phyloP scores from a whole-genome alignment of 257 asterid genomes.

The Solanum tarijense region DNA sequence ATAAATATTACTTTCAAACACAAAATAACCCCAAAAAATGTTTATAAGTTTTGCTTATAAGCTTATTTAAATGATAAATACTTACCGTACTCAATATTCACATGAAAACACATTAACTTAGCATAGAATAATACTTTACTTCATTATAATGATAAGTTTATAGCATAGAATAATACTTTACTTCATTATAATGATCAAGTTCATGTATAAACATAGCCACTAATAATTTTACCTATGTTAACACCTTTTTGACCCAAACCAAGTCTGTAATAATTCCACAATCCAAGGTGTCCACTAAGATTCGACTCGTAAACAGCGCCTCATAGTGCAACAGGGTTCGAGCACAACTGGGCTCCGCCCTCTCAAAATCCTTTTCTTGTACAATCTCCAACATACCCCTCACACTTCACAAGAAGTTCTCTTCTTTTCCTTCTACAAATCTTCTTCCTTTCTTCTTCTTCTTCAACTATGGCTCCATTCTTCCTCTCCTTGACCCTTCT shows the following conservation, averaged over 20 bases:
- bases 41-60: neutral
- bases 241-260: neutral
- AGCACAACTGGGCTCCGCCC: neutral
- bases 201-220: neutral
- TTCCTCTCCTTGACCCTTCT: conserved; percentile 1
- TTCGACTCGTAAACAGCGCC: neutral
- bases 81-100: neutral
- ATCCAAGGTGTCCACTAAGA: neutral
- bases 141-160: no score
- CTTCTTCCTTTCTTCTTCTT: neutral
- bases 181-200: no score
- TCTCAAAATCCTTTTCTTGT: neutral
- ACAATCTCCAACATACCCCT: neutral
- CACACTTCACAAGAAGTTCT: neutral
- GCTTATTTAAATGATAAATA: neutral
- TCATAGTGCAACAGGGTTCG: neutral
- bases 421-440: neutral
- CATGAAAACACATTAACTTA: no score
- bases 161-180: no score
- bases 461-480: neutral
- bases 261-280: neutral
- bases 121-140: no score
- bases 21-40: neutral
- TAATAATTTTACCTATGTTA: neutral
- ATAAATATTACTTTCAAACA: neutral